These are phyloP conservation scores for Gaultheria prostrata DNA, from an alignment of 148 eudicot genomes.

Conservation along the genomic window DNA sequence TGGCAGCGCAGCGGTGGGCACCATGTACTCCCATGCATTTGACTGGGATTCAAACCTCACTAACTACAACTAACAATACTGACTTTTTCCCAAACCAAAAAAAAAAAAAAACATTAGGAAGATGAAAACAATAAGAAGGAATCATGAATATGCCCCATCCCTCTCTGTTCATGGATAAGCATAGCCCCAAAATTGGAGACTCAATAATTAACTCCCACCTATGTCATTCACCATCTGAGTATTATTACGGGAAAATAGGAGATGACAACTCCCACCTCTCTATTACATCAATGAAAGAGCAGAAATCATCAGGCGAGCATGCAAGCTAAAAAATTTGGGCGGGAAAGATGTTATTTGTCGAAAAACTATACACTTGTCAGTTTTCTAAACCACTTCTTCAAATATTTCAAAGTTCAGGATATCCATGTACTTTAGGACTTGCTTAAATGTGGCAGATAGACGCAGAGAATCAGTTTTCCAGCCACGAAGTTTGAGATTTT, in stretches of 20 bases:
- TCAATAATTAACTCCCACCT: background rate
- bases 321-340: background rate
- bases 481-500: background rate
- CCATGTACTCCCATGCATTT: no score
- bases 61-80: no score
- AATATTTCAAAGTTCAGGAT: background rate
- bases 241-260: background rate
- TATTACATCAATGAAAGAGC: background rate
- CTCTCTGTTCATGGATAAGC: background rate
- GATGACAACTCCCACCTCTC: slow-evolving; percentile 3
- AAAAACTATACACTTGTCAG: background rate
- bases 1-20: no score
- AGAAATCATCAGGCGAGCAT: background rate
- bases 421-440: background rate
- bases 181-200: background rate
- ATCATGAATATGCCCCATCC: background rate
- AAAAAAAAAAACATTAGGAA: background rate
- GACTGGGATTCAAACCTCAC: no score
- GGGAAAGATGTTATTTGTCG: background rate
- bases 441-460: background rate
- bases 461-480: background rate
- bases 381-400: background rate
- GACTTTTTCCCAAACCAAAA: no score
- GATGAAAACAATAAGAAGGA: background rate
- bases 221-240: background rate